Percentiles rank a stretch among this genome's conserved stretches.
Conservation (phyloP, 257 asterid species). For the Salvia miltiorrhiza region DNA sequence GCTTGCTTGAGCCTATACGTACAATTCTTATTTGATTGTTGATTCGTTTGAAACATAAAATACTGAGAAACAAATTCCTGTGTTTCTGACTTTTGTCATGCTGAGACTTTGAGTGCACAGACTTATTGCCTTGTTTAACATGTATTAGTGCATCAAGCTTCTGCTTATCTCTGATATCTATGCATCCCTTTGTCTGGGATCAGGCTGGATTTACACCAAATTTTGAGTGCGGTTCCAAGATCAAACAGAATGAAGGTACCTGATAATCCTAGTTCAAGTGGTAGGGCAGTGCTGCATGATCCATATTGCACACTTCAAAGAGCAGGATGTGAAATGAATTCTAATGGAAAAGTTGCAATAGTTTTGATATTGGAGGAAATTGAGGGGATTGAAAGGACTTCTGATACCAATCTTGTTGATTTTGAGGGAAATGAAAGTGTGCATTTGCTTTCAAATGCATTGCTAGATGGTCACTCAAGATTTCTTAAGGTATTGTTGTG, state of each 20-base stretch:
- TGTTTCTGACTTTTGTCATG: background rate
- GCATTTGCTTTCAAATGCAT: constrained; percentile 36
- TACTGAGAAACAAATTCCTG: background rate
- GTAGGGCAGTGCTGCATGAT: constrained; percentile 33
- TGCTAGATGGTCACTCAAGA: constrained; percentile 42
- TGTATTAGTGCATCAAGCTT: constrained; percentile 1
- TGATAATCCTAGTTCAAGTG: constrained; percentile 33
- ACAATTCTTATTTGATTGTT: background rate
- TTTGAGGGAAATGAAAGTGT: constrained; percentile 32
- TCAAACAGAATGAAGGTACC: constrained; percentile 41
- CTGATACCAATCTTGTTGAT: constrained; percentile 23
- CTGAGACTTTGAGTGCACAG: background rate
- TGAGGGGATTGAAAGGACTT: constrained; percentile 22
- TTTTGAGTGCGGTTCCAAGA: constrained; percentile 40
- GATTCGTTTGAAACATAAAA: background rate
- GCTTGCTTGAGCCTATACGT: background rate
- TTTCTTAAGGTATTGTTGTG: constrained; percentile 47
- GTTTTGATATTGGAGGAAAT: constrained; percentile 46
- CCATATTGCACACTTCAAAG: constrained; percentile 37
- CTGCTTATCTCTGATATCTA: constrained; percentile 8
- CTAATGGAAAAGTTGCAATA: constrained; percentile 67
- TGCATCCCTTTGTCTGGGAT: constrained; percentile 1
- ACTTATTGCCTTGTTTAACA: background rate
- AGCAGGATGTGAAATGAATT: constrained; percentile 50
- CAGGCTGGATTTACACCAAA: constrained; percentile 42